Conservation (phyloP, 495 filamentous ascomycete species). For the Penicillium lividum region DNA sequence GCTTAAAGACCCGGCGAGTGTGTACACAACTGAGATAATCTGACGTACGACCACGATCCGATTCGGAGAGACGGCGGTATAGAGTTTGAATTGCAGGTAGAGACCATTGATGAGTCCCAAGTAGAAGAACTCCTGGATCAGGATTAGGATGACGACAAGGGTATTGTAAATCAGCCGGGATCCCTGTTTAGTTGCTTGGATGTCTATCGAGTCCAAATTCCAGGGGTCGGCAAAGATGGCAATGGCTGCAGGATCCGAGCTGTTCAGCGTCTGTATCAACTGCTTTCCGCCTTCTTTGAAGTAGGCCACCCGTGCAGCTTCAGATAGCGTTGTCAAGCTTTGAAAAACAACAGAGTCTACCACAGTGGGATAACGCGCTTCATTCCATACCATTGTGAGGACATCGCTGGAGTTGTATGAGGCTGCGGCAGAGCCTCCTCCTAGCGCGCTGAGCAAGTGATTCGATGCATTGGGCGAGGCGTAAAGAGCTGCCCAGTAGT, state of each 20-base stretch:
- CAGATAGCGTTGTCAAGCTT: conserved; percentile 32
- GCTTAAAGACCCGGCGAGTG: conserved; percentile 46
- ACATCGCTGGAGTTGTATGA: conserved; percentile 41
- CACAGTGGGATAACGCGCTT: conserved; percentile 49
- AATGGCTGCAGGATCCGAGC: conserved; percentile 32
- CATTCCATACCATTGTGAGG: conserved; percentile 52
- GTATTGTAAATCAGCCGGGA: conserved; percentile 54
- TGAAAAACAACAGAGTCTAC: conserved; percentile 33
- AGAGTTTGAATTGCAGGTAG: conserved; percentile 46
- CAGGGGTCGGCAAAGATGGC: conserved; percentile 45
- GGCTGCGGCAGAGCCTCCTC: conserved; percentile 28
- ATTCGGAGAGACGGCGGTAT: conserved; percentile 32
- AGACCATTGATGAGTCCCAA: conserved; percentile 45
- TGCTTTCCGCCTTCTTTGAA: conserved; percentile 30
- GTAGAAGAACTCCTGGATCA: conserved; percentile 59
- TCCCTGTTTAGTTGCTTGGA: conserved; percentile 51
- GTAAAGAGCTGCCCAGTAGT: conserved; percentile 52
- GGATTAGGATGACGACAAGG: conserved; percentile 45
- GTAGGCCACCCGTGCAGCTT: conserved; percentile 40
- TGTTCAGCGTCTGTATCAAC: conserved; percentile 28
- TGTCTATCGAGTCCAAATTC: conserved; percentile 37
- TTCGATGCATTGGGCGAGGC: conserved; percentile 37
- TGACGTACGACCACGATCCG: conserved; percentile 46
- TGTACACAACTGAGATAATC: conserved; percentile 43
- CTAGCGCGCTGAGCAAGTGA: conserved; percentile 36